Evolutionary conservation across 352 stramenopile species (phyloP).

Genomic region (Pythium scleroteichum): DNA sequence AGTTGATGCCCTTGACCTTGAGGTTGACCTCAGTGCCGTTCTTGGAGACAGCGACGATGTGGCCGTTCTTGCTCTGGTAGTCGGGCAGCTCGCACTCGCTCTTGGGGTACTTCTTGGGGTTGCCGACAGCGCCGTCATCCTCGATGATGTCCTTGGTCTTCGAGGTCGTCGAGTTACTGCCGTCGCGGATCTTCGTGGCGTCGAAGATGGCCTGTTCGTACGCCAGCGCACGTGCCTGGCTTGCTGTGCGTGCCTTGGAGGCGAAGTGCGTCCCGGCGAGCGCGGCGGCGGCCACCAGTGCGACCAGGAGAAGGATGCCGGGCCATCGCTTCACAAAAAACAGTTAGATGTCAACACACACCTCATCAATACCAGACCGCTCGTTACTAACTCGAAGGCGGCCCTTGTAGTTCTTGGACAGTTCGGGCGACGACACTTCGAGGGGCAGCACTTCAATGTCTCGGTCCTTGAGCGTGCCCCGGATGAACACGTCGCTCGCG

Average conservation of each 20-base stretch:
- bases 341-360: background rate
- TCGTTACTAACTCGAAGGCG: background rate
- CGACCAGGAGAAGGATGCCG: constrained; percentile 22
- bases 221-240: constrained; percentile 18
- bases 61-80: constrained; percentile 76
- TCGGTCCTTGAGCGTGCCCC: background rate
- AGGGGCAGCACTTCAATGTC: background rate
- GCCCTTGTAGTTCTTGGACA: background rate
- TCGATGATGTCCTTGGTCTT: constrained; percentile 36
- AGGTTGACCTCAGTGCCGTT: constrained; percentile 60
- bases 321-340: constrained; percentile 27
- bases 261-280: constrained; percentile 11
- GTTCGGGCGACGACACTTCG: background rate
- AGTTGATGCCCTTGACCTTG: constrained; percentile 86
- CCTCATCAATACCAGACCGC: background rate
- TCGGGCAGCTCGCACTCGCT: constrained; percentile 70
- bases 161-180: background rate
- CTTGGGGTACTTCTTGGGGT: constrained; percentile 67
- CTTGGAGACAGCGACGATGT: constrained; percentile 56
- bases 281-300: constrained; percentile 19
- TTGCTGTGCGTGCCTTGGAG: background rate
- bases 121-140: constrained; percentile 66
- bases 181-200: constrained; percentile 32
- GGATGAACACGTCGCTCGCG: background rate
- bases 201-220: constrained; percentile 32